A percentile compares a stretch with the other conserved stretches of the same genome.
Conservation (phyloP, 164 flowering plant species). For the Magnolia sinica region DNA sequence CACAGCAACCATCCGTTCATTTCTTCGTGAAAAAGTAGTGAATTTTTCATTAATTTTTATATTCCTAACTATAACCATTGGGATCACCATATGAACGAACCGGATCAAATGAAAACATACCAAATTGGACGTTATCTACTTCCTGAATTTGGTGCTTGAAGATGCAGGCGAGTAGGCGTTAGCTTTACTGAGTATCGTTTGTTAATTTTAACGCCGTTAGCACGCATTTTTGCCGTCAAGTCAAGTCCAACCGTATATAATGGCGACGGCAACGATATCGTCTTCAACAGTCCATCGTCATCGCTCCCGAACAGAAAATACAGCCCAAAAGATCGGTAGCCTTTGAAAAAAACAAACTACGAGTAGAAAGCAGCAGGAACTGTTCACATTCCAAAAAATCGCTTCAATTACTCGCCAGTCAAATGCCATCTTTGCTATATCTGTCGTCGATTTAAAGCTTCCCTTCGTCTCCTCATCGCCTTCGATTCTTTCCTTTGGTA, state of each 20-base stretch:
- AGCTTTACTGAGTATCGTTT: neutral
- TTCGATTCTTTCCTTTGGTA: conserved; percentile 3
- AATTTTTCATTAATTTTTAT: no score
- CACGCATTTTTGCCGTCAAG: neutral
- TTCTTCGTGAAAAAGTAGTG: no score
- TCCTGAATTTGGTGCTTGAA: neutral
- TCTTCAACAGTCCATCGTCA: neutral
- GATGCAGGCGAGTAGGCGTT: neutral
- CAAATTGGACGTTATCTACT: no score
- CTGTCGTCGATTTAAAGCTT: neutral
- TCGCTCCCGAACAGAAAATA: neutral
- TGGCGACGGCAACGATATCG: neutral
- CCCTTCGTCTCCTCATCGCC: neutral
- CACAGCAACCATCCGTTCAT: no score
- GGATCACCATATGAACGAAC: no score
- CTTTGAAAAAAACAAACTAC: neutral
- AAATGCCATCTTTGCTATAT: conserved; percentile 9
- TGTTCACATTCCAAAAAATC: neutral
- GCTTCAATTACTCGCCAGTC: conserved; percentile 2
- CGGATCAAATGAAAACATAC: no score
- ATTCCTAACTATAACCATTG: no score
- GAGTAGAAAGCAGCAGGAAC: neutral
- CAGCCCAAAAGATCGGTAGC: neutral
- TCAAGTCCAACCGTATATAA: neutral
- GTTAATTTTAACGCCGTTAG: neutral